Percentiles rank a stretch among this genome's conserved stretches.
phyloP scores from a whole-genome alignment of 805 yeast genomes.

The Suhomyces prunicola region DNA sequence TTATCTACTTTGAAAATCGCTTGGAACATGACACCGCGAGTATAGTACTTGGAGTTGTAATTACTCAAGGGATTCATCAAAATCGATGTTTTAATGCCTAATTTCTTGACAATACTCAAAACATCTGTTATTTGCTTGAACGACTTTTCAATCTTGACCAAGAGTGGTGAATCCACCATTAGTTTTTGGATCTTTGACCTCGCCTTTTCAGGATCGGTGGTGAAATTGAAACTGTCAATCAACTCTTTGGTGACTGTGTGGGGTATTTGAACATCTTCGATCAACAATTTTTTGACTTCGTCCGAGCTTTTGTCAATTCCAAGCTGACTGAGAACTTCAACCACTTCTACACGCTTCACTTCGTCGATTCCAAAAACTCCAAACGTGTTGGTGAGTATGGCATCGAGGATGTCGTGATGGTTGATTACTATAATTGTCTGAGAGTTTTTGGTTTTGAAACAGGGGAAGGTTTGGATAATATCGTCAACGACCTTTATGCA shows the following conservation, averaged over 20 bases:
- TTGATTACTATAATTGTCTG: constrained; percentile 64
- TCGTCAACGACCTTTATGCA: constrained; percentile 80
- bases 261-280: constrained; percentile 66
- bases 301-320: constrained; percentile 66
- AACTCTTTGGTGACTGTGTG: constrained; percentile 81
- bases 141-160: constrained; percentile 59
- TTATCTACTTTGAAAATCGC: constrained; percentile 65
- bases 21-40: constrained; percentile 84
- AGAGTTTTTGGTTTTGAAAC: constrained; percentile 48
- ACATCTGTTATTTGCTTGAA: constrained; percentile 62
- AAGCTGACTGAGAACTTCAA: constrained; percentile 69
- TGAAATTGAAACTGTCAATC: constrained; percentile 70
- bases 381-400: constrained; percentile 62
- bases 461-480: constrained; percentile 61
- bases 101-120: constrained; percentile 46
- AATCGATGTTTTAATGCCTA: constrained; percentile 59
- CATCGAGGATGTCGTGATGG: constrained; percentile 76
- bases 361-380: constrained; percentile 73
- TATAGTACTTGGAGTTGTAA: constrained; percentile 76
- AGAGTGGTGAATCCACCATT: constrained; percentile 70
- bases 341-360: constrained; percentile 59
- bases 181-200: constrained; percentile 59
- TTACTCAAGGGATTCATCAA: constrained; percentile 79
- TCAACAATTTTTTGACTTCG: constrained; percentile 45
- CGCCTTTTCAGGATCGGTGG: constrained; percentile 64